Percentiles rank a stretch among this genome's conserved stretches.
Evolutionary conservation across 495 filamentous ascomycete species (phyloP).

Genomic region (Hypoxylon subgilvum): DNA sequence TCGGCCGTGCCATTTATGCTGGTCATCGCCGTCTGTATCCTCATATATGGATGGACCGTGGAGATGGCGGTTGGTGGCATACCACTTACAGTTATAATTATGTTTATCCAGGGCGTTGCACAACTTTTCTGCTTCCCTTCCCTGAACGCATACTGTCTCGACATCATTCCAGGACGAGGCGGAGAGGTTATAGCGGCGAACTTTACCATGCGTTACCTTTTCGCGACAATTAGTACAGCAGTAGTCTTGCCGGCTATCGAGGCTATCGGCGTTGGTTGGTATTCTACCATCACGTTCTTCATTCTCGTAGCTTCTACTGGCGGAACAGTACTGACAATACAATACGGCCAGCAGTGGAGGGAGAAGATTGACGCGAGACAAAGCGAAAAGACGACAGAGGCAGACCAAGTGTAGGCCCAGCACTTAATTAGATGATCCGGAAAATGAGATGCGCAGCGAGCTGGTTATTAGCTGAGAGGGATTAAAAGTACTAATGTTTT

Average conservation of each 20-base stretch:
- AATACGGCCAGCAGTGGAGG: too few relatives aligned
- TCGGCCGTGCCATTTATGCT: conserved; percentile 64
- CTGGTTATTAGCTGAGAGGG: too few relatives aligned
- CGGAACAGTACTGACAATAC: too few relatives aligned
- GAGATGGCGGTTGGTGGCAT: conserved; percentile 69
- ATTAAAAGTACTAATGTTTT: too few relatives aligned
- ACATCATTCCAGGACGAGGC: conserved; percentile 68
- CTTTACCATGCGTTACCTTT: conserved; percentile 70
- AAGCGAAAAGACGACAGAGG: too few relatives aligned
- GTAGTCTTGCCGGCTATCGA: conserved; percentile 67
- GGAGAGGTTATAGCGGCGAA: conserved; percentile 73
- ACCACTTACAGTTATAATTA: conserved; percentile 68
- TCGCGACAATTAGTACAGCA: conserved; percentile 67
- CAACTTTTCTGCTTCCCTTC: conserved; percentile 74
- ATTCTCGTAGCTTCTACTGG: not conserved
- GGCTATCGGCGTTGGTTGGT: conserved; percentile 70
- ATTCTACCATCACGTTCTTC: conserved; percentile 54
- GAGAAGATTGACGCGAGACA: too few relatives aligned
- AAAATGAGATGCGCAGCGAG: too few relatives aligned
- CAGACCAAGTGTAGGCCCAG: too few relatives aligned
- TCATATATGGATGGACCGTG: conserved; percentile 73
- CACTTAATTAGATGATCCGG: too few relatives aligned
- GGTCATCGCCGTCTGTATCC: conserved; percentile 67
- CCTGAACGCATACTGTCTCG: conserved; percentile 74
- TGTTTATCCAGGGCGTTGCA: conserved; percentile 72